These are phyloP conservation scores for Rhamnella rubrinervis DNA, from an alignment of 331 rosid species.

Conservation along the genomic window DNA sequence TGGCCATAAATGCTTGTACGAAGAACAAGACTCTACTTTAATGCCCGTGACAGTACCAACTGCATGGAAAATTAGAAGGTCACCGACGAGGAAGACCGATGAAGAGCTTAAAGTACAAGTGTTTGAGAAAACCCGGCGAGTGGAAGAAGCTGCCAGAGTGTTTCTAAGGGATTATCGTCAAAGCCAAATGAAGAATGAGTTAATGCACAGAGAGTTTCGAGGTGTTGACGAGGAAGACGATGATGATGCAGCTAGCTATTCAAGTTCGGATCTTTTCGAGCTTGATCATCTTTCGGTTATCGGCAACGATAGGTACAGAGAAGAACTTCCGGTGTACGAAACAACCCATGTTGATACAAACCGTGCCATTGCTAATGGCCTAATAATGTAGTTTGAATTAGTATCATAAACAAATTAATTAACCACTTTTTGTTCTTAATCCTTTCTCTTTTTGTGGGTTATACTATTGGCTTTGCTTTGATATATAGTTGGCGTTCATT, in stretches of 20 bases:
- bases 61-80: slow-evolving; percentile 56
- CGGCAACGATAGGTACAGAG: slow-evolving; percentile 43
- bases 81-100: slow-evolving; percentile 27
- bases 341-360: slow-evolving; percentile 59
- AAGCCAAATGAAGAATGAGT: slow-evolving; percentile 37
- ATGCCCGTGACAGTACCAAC: slow-evolving; percentile 46
- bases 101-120: slow-evolving; percentile 25
- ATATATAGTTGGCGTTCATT: not conserved
- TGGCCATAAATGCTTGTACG: slow-evolving; percentile 58
- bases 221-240: slow-evolving; percentile 27
- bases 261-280: slow-evolving; percentile 98
- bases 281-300: slow-evolving; percentile 63
- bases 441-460: not conserved
- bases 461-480: not conserved
- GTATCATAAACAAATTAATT: not conserved
- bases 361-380: slow-evolving; percentile 69
- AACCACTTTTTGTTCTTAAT: not conserved
- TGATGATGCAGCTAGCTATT: slow-evolving; percentile 62
- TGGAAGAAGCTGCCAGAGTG: slow-evolving; percentile 52
- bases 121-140: slow-evolving; percentile 33
- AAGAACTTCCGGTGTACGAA: slow-evolving; percentile 94
- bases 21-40: slow-evolving; percentile 30
- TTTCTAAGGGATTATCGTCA: slow-evolving; percentile 50
- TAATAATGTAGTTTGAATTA: slow-evolving; percentile 31
- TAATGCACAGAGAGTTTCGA: slow-evolving; percentile 20